These are phyloP conservation scores for Phlebiopsis flavidoalba DNA, from an alignment of 768 basidiomycete species.

Conservation along the genomic window DNA sequence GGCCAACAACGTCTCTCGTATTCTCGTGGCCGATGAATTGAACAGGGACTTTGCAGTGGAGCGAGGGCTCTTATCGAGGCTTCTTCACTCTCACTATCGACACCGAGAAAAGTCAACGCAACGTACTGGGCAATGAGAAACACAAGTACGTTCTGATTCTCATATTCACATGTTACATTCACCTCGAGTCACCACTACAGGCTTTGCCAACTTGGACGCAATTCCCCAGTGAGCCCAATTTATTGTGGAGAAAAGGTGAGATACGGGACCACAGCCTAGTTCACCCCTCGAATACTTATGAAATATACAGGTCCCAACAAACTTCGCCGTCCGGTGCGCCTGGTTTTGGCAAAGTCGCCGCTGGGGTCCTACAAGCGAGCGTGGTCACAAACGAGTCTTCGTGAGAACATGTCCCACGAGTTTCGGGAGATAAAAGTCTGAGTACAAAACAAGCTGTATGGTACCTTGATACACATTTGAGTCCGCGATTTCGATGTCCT, in stretches of 20 bases:
- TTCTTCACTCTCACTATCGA: slow-evolving; percentile 53
- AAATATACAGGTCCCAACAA: slow-evolving; percentile 36
- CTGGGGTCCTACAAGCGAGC: slow-evolving; percentile 38
- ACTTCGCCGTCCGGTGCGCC: slow-evolving; percentile 44
- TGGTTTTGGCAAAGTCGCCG: slow-evolving; percentile 38
- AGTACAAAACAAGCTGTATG: too few species aligned
- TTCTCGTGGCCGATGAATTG: slow-evolving; percentile 26
- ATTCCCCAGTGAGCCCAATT: slow-evolving; percentile 41
- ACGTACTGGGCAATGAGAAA: slow-evolving; percentile 52
- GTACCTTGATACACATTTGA: too few species aligned
- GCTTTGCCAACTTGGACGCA: slow-evolving; percentile 38
- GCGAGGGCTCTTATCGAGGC: slow-evolving; percentile 53
- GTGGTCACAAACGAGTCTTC: neutral
- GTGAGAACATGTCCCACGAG: neutral
- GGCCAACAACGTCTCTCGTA: slow-evolving; percentile 33
- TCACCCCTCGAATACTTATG: neutral
- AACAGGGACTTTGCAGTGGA: slow-evolving; percentile 56
- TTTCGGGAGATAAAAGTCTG: too few species aligned
- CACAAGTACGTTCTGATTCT: slow-evolving; percentile 25
- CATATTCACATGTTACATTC: too few species aligned
- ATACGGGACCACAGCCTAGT: neutral
- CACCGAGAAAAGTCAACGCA: slow-evolving; percentile 38
- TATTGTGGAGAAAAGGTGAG: slow-evolving; percentile 27
- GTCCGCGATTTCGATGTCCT: too few species aligned
- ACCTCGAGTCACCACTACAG: slow-evolving; percentile 15